Percentiles rank a stretch among this genome's conserved stretches.
These are phyloP conservation scores for Hirsutella rhossiliensis DNA, from an alignment of 2,329 filamentous ascomycete species.

Conservation along the genomic window DNA sequence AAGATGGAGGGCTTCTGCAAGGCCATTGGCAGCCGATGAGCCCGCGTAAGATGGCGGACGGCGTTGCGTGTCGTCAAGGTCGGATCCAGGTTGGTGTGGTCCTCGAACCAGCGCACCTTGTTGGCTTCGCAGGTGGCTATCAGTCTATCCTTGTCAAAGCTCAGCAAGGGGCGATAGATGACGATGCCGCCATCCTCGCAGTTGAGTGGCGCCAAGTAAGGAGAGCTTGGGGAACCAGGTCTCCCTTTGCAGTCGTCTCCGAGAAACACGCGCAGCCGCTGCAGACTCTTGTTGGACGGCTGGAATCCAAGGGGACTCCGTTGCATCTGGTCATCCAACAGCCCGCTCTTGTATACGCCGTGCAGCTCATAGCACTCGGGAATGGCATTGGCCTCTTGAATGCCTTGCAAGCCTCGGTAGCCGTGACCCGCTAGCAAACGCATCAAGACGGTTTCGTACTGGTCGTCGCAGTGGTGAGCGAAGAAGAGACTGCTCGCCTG, in stretches of 20 bases:
- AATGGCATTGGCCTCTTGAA: conserved; percentile 53
- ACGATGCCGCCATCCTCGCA: conserved; percentile 55
- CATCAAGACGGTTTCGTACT: conserved; percentile 81
- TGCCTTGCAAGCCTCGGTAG: conserved; percentile 61
- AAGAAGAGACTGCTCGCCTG: conserved; percentile 53
- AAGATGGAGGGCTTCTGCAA: conserved; percentile 55
- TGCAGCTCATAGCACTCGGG: conserved; percentile 73
- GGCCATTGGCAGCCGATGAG: conserved; percentile 53
- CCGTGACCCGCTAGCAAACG: conserved; percentile 56
- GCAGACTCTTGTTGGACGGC: neutral
- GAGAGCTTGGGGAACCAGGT: too few species aligned
- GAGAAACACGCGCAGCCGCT: neutral
- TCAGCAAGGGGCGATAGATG: conserved; percentile 57
- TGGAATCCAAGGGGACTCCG: neutral
- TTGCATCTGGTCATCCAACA: conserved; percentile 31
- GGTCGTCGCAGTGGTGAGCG: conserved; percentile 83
- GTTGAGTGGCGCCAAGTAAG: conserved; percentile 20
- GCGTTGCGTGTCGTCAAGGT: conserved; percentile 74
- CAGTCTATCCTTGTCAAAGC: conserved; percentile 61
- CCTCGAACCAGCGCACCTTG: conserved; percentile 66
- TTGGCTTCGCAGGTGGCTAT: conserved; percentile 61
- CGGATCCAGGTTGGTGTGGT: conserved; percentile 67
- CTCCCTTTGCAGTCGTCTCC: neutral
- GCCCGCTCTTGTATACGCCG: conserved; percentile 56
- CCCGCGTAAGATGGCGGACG: conserved; percentile 52